A percentile compares a stretch with the other conserved stretches of the same genome.
phyloP scores from a whole-genome alignment of 495 filamentous ascomycete genomes.

The Haplographium delicatum region DNA sequence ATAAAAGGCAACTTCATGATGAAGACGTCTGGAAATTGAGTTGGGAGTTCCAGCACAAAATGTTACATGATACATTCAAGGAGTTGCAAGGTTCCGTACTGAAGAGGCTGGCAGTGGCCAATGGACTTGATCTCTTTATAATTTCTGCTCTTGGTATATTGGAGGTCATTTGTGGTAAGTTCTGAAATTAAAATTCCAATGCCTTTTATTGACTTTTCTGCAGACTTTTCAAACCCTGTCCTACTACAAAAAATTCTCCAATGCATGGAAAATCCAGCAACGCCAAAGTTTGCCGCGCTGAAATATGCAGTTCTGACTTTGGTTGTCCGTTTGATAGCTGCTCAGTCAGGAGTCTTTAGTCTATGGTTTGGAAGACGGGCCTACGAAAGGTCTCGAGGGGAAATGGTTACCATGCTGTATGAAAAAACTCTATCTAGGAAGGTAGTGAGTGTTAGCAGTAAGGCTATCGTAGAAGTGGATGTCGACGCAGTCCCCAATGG shows the following conservation, averaged over 20 bases:
- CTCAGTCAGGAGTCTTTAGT: constrained; percentile 62
- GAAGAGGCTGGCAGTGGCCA: constrained; percentile 61
- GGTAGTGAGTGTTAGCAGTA: constrained; percentile 49
- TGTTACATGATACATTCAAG: constrained; percentile 66
- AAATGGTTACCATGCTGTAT: constrained; percentile 84
- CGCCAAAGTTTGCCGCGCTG: constrained; percentile 50
- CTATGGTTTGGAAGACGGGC: constrained; percentile 70
- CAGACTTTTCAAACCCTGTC: constrained; percentile 54
- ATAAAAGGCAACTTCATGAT: constrained; percentile 59
- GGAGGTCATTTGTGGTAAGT: constrained; percentile 56
- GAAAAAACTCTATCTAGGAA: constrained; percentile 78
- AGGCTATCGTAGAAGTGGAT: constrained; percentile 18
- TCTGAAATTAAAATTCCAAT: constrained; percentile 7
- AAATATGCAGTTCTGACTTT: constrained; percentile 62
- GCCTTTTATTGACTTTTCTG: constrained; percentile 23
- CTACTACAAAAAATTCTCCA: constrained; percentile 66
- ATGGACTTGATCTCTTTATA: constrained; percentile 69
- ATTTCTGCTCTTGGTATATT: constrained; percentile 55
- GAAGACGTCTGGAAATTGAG: constrained; percentile 73
- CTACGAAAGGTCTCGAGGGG: constrained; percentile 76
- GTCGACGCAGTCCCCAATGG: constrained; percentile 27
- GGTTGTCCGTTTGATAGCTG: constrained; percentile 50
- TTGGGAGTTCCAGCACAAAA: constrained; percentile 69
- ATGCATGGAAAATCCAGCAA: constrained; percentile 52
- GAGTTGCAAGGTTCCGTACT: constrained; percentile 67